Base-by-base conservation (phyloP, 1,284 basidiomycete genomes). In the Boletus albobrunnescens region DNA sequence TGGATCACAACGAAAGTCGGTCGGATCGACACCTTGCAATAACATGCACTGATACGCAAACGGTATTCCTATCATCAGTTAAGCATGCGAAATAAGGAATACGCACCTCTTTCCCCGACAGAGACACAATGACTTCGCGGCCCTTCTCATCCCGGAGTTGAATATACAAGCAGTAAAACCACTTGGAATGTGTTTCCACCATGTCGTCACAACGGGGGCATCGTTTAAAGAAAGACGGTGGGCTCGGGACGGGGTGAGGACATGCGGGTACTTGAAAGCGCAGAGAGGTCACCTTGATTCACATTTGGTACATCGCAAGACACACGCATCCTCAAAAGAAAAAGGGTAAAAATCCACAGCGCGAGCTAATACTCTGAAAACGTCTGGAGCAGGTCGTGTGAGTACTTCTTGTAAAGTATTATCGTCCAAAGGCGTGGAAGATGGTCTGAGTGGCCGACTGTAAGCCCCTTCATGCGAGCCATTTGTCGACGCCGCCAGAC, bases 271-370 rank as follows among this genome's bases (percentile, higher is more conserved):
- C n/a, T 32, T 13, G 22, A 31, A 37, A 30, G 20, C 26, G 23
- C 41, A 16, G 10, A 42, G 27, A 14, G 30, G 74, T 56, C 53
- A 84, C 82, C 70, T 63, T 43, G 66, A 59, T 7, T 73, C 58
- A 58, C 85, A 86, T 6, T 71, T 71, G 7, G 64, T 71, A 60
- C 84, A 87, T 45, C 65, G 66, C 30, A 75, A 63, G 16, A 70
- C 62, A 30, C 74, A 70, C 23, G 73, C 78, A 20, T 81, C 71
- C 22, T 66, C 53, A 19, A 84, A 57, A 20, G 70, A 56, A 35
- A 72, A 63, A 1, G 84, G 84, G 53, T 70, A 75, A 56, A 78
- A 82, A 57, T 82, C 79, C 7, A 77, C 59, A 4, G 76, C 71
- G 17, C 74, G 75, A 6, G 77, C 83, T 11, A 67, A 54, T 16